phyloP scores from a whole-genome alignment of 345 rosid species.

The Murraya paniculata region DNA sequence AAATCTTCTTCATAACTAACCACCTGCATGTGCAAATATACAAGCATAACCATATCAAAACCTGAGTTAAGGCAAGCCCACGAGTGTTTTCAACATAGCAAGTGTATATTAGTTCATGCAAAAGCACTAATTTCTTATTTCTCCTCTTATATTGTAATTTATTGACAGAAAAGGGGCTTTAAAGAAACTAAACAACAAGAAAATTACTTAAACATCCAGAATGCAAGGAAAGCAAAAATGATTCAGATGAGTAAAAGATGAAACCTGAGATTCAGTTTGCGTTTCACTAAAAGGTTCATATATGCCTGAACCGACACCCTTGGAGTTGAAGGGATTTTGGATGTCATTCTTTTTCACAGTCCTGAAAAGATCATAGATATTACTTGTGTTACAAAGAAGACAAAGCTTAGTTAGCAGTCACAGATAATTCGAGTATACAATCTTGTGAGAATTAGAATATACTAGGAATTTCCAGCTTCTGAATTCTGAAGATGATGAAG shows the following conservation, averaged over 20 bases:
- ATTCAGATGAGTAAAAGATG: constrained; percentile 17
- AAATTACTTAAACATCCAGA: background rate
- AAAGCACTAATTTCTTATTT: background rate
- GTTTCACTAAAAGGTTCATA: constrained; percentile 86
- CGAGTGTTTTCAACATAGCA: background rate
- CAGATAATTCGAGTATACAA: background rate
- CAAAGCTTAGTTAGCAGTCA: background rate
- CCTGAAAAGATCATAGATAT: constrained; percentile 29
- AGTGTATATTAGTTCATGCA: background rate
- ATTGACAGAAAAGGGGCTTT: background rate
- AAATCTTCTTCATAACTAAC: constrained; percentile 93
- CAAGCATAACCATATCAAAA: background rate
- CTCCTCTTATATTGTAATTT: background rate
- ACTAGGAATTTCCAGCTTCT: background rate
- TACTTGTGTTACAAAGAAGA: constrained; percentile 6
- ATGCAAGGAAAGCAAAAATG: constrained; percentile 8
- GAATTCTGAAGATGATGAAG: background rate
- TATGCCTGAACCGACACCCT: constrained; percentile 33
- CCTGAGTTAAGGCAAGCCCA: background rate
- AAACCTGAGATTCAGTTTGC: constrained; percentile 95
- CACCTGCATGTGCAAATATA: constrained; percentile 49
- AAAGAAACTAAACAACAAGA: background rate
- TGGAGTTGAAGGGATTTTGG: constrained; percentile 23
- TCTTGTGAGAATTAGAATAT: background rate
- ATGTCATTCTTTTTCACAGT: constrained; percentile 40